phyloP scores from a whole-genome alignment of 805 yeast genomes.

The Limtongia smithiae region DNA sequence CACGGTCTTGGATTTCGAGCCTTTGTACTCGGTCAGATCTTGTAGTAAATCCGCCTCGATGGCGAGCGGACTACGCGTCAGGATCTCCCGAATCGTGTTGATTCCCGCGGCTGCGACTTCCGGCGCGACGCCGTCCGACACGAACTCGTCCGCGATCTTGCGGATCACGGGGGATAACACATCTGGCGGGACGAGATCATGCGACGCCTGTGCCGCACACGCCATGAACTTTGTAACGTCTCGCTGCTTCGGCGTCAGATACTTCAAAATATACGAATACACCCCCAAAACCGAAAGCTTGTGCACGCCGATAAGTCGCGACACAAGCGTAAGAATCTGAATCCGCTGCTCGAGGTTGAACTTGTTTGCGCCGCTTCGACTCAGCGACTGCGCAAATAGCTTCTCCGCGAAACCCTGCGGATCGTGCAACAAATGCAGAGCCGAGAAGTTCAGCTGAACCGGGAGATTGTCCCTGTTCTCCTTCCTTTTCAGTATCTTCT shows the following conservation, averaged over 20 bases:
- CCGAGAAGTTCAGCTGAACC: conserved; percentile 82
- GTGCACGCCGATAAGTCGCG: conserved; percentile 90
- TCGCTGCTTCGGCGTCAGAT: conserved; percentile 87
- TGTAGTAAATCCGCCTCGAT: conserved; percentile 84
- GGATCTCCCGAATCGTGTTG: conserved; percentile 89
- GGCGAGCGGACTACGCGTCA: conserved; percentile 90
- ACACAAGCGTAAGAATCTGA: conserved; percentile 77
- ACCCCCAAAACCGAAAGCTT: conserved; percentile 85
- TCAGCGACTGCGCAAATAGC: conserved; percentile 66
- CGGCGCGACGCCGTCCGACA: conserved; percentile 95
- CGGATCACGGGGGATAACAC: conserved; percentile 73
- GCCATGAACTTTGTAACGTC: conserved; percentile 97
- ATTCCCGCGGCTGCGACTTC: conserved; percentile 98
- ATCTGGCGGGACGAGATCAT: conserved; percentile 97
- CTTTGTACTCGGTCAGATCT: conserved; percentile 85
- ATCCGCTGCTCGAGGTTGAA: conserved; percentile 86
- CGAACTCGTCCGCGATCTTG: conserved; percentile 95
- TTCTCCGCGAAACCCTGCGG: conserved; percentile 97
- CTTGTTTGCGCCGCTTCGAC: conserved; percentile 57
- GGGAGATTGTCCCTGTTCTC: conserved; percentile 43
- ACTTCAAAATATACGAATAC: conserved; percentile 83
- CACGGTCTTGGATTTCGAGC: conserved; percentile 90
- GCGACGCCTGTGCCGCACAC: conserved; percentile 93
- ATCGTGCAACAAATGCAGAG: conserved; percentile 88
- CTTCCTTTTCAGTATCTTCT: conserved; percentile 65